Base-by-base conservation (phyloP, 2,329 filamentous ascomycete species). In the Cyclaneusma minus region DNA sequence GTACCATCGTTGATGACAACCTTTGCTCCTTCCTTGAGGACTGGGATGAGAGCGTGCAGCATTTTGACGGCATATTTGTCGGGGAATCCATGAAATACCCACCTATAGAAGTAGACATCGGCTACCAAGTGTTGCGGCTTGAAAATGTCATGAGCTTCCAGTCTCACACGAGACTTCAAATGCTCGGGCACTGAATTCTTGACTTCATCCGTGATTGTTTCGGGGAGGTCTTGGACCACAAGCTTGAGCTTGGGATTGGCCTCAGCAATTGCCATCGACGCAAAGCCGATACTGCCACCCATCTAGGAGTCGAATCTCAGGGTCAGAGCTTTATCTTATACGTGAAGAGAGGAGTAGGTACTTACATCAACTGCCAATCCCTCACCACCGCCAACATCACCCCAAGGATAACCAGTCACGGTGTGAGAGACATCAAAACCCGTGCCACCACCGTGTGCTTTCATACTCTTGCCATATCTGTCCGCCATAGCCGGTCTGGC, bases 41-140 rank as follows among this genome's bases (percentile, higher is more conserved):
- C 47, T 1, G 55, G 54, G 0, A 54, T 35, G 20, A 59, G 36
- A 7, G 42, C 46, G 19, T 42, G 41, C 6, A 50, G 37, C 22
- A 56, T 54, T 16, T 39, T 37, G 13, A 48, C 36, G 4, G 40
- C 40, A 25, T 54, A 45, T 6, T 46, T 43, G 17, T 61, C 55
- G 0, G 57, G 48, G 52, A 55, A 60, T 38, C 62, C 56, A 34
- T 62, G 59, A 21, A 64, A 43, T 28, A 62, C 57, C 41, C 48
- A 48, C n/a, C 57, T 54, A 29, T 62, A 43, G 28, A 59, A 45
- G 38, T 60, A 62, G 10, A 57, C 46, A 22, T 54, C 53, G 10
- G 50, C 58, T 13, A 35, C 27, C 1, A 56, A 40, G 3, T 52
- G 49, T 37, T 63, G 58, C 5, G 50, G 48, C 4, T 43, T 39